Conservation (phyloP, 192 early-diverging fungal genomes). For the Coemansia sp. region DNA sequence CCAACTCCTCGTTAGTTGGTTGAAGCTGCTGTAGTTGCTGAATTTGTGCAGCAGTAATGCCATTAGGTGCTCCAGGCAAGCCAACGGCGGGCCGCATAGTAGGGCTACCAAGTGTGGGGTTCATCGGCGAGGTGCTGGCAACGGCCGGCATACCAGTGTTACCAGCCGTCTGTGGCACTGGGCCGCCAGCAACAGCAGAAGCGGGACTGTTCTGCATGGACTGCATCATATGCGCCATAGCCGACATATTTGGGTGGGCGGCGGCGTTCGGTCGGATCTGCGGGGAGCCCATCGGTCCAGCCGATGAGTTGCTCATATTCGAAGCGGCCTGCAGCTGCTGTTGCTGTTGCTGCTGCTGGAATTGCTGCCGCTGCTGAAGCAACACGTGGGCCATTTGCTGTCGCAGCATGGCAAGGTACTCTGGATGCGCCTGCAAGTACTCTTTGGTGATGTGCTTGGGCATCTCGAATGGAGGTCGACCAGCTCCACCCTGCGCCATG, state of each 20-base stretch:
- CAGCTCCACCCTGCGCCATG: conserved; percentile 6
- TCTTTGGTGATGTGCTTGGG: conserved; percentile 39
- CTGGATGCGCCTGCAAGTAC: conserved; percentile 37
- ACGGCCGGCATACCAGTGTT: neutral
- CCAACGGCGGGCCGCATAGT: conserved; percentile 3
- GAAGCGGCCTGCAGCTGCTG: conserved; percentile 12
- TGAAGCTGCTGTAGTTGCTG: conserved; percentile 16
- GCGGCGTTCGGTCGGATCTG: conserved; percentile 26
- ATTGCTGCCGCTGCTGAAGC: conserved; percentile 2
- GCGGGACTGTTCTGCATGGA: neutral
- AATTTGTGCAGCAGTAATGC: neutral
- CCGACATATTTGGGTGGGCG: conserved; percentile 10
- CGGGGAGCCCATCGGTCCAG: conserved; percentile 23
- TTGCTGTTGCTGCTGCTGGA: conserved; percentile 14
- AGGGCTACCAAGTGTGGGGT: conserved; percentile 10
- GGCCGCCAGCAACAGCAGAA: neutral
- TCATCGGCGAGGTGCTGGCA: neutral
- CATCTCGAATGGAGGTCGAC: conserved; percentile 6
- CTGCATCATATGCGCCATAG: conserved; percentile 19
- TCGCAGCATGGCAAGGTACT: conserved; percentile 21
- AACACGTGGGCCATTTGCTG: conserved; percentile 7
- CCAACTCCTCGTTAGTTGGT: conserved; percentile 27
- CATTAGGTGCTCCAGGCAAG: neutral
- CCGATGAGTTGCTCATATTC: conserved; percentile 3
- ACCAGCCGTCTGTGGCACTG: neutral